These are phyloP conservation scores for Diaporthe eres DNA, from an alignment of 2,329 filamentous ascomycete genomes.

Conservation along the genomic window DNA sequence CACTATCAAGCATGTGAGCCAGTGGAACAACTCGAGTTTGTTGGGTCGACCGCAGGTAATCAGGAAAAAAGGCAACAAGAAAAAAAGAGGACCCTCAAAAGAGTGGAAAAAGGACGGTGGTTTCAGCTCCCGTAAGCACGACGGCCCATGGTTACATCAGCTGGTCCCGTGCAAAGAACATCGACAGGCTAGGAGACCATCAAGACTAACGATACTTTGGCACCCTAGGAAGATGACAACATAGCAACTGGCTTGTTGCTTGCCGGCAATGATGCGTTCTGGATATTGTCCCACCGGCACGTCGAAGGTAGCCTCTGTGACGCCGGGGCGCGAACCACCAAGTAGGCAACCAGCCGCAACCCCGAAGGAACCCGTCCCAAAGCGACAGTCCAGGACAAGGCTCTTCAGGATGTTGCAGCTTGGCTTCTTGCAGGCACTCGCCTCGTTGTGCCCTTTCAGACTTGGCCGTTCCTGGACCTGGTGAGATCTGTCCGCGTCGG, in stretches of 20 bases:
- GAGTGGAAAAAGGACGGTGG: conserved; percentile 14
- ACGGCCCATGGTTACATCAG: neutral
- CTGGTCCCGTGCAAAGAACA: neutral
- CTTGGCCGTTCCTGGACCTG: neutral
- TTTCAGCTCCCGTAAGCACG: conserved; percentile 9
- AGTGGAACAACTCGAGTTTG: neutral
- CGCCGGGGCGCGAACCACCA: conserved; percentile 4
- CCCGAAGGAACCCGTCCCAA: neutral
- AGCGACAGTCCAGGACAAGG: neutral
- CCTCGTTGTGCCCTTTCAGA: neutral
- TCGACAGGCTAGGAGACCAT: neutral
- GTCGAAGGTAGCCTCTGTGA: too few relatives aligned
- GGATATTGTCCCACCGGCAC: neutral
- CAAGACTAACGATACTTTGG: neutral
- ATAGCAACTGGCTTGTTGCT: neutral
- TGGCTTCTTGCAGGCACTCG: neutral
- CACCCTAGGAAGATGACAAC: neutral
- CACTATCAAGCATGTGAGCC: neutral
- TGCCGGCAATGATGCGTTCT: neutral
- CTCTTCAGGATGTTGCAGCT: neutral
- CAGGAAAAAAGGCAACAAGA: conserved; percentile 1
- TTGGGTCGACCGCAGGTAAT: neutral
- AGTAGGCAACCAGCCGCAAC: neutral
- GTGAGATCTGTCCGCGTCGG: neutral
- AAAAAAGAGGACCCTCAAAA: too few relatives aligned